Conservation (phyloP, 257 asterid genomes). For the Solanum piurae region DNA sequence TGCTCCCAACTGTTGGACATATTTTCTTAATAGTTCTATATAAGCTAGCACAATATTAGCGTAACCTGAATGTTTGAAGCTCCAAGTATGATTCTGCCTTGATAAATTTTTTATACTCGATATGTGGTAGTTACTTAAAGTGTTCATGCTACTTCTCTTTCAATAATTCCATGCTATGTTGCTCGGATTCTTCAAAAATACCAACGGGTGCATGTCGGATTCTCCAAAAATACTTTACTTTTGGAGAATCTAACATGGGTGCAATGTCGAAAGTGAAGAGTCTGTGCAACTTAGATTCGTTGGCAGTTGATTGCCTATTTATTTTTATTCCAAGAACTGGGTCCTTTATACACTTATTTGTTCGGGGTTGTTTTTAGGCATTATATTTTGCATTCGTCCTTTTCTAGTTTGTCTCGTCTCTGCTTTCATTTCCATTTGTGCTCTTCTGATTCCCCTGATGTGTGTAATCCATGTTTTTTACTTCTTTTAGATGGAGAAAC, state of each 20-base stretch:
- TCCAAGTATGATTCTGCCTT: background rate
- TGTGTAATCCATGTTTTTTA: background rate
- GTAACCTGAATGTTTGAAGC: background rate
- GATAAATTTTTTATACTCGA: background rate
- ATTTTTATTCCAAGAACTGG: background rate
- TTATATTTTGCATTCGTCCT: background rate
- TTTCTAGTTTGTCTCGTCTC: background rate
- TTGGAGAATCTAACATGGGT: background rate
- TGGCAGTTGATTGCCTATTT: background rate
- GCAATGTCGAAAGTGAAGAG: background rate
- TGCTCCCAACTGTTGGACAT: background rate
- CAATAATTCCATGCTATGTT: background rate
- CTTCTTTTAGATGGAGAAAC: slow-evolving; percentile 46
- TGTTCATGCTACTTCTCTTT: background rate
- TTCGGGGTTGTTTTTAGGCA: background rate
- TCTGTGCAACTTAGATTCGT: background rate
- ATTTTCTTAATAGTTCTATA: background rate
- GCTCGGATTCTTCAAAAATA: background rate
- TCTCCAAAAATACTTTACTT: background rate
- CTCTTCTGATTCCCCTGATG: background rate
- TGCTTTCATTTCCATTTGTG: background rate
- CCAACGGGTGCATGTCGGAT: background rate
- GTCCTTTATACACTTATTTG: background rate
- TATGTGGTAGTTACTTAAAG: background rate
- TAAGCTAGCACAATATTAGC: background rate